Base-by-base conservation (phyloP, 1,284 basidiomycete species). In the Testicularia cyperi region DNA sequence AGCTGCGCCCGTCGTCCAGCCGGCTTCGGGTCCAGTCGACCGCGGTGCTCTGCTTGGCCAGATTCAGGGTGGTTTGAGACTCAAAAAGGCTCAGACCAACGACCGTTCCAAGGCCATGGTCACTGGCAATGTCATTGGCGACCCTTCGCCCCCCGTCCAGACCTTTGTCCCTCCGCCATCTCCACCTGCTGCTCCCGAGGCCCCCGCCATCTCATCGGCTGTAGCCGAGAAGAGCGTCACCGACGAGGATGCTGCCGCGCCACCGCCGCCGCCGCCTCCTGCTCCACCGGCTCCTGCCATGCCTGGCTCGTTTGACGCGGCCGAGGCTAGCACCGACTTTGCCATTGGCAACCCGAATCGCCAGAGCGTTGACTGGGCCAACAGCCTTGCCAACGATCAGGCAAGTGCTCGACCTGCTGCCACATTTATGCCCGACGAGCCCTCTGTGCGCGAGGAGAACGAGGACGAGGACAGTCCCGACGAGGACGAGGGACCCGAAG, bases 281-380 rank as follows among this genome's bases (percentile, higher is more conserved):
- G 81, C 60, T 12, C 43, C 52, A 81, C 24, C 79, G 70, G 24
- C 73, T 12, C 68, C 74, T 18, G 38, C 53, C 30, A 60, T 46
- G 44, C 60, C 58, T 40, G 58, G 48, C 14, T 31, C 37, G 6
- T 57, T 63, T 27, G 49, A 69, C 24, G 51, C 54, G 19, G 70
- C 73, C 8, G 70, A 73, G 27, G 65, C 77, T 9, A 35, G 45
- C 62, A 51, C 40, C 35, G 24, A 78, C 80, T 74, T 68, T 67
- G 32, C 26, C 26, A 44, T 43, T 58, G 39, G 66, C 75, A 46
- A 82, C 31, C 43, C 78, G 39, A 85, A 89, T 70, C 82, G 87
- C 53, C 87, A 92, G 76, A 88, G 86, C 20, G 87, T 95, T 9
- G 92, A 91, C 72, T 96, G 92, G 92, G 89, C 90, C 74, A 83